Percentiles rank a stretch among this genome's conserved stretches.
These are phyloP conservation scores for Tulasnella sp. DNA, from an alignment of 768 basidiomycete species.

Conservation along the genomic window DNA sequence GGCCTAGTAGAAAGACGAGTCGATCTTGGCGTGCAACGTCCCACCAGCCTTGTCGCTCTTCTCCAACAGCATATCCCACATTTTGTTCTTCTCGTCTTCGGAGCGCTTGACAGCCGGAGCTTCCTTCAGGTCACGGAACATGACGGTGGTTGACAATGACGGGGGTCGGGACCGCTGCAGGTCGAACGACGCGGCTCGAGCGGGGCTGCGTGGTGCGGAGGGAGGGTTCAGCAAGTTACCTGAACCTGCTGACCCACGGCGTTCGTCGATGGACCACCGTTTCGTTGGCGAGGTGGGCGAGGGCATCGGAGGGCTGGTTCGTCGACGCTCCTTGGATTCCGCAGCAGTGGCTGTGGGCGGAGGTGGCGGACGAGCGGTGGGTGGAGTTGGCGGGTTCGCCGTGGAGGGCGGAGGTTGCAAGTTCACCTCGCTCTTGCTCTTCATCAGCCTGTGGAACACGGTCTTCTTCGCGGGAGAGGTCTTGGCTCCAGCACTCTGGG, in stretches of 20 bases:
- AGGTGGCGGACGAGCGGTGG: neutral
- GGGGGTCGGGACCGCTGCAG: neutral
- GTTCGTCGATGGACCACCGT: slow-evolving; percentile 14
- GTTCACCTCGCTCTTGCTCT: slow-evolving; percentile 13
- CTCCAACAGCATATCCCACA: slow-evolving; percentile 62
- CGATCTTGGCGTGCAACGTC: slow-evolving; percentile 44
- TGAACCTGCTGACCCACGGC: slow-evolving; percentile 4
- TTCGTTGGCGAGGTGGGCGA: slow-evolving; percentile 9
- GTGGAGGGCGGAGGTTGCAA: neutral
- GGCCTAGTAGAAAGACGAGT: slow-evolving; percentile 6
- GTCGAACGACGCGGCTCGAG: slow-evolving; percentile 9
- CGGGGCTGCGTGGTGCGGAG: neutral
- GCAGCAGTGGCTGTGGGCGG: neutral
- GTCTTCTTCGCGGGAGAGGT: neutral
- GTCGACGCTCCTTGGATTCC: neutral
- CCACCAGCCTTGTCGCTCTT: slow-evolving; percentile 64
- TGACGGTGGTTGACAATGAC: slow-evolving; percentile 29
- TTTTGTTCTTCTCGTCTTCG: slow-evolving; percentile 61
- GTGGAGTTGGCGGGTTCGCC: neutral
- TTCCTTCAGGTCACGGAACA: slow-evolving; percentile 44
- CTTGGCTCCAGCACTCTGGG: neutral
- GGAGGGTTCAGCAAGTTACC: neutral
- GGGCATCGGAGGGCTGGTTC: neutral
- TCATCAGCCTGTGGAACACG: slow-evolving; percentile 2
- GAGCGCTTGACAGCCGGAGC: slow-evolving; percentile 39